Evolutionary conservation across 805 yeast genomes (phyloP).

Genomic region (Candida krabiensis): DNA sequence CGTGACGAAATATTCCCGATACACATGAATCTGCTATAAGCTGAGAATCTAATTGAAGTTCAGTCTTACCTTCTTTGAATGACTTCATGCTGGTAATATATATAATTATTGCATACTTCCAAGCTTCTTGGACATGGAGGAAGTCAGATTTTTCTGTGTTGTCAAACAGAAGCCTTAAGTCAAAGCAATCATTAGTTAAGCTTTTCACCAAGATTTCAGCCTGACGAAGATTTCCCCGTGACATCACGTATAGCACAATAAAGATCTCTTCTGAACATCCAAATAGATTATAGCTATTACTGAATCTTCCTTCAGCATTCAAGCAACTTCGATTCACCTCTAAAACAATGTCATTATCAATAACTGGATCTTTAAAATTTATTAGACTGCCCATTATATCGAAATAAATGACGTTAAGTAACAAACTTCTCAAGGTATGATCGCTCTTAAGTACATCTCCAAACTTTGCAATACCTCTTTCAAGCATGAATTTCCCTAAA

Average conservation of each 20-base stretch:
- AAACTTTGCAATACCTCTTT: slow-evolving; percentile 4
- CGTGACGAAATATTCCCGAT: slow-evolving; percentile 7
- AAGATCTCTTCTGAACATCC: slow-evolving; percentile 13
- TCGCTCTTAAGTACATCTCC: slow-evolving; percentile 5
- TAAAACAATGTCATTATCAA: slow-evolving; percentile 11
- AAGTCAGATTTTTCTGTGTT: slow-evolving; percentile 7
- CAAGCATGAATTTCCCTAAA: slow-evolving; percentile 4
- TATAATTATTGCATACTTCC: slow-evolving; percentile 10
- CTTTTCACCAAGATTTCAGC: slow-evolving; percentile 3
- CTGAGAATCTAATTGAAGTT: slow-evolving; percentile 2
- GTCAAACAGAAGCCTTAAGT: slow-evolving; percentile 2
- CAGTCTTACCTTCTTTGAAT: slow-evolving; percentile 2
- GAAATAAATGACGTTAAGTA: slow-evolving; percentile 9
- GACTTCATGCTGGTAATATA: slow-evolving; percentile 7
- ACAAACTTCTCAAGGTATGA: slow-evolving; percentile 3
- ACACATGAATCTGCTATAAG: slow-evolving; percentile 11
- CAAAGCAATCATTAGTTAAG: slow-evolving; percentile 3
- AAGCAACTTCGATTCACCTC: slow-evolving; percentile 6
- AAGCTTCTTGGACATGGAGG: slow-evolving; percentile 9
- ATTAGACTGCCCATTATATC: slow-evolving; percentile 11
- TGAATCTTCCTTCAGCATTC: slow-evolving; percentile 6
- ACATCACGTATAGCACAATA: slow-evolving; percentile 8
- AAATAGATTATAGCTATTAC: slow-evolving; percentile 12
- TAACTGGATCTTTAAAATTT: slow-evolving; percentile 10
- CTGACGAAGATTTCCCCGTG: slow-evolving; percentile 10